These are phyloP conservation scores for Avena insularis DNA, from an alignment of 176 grass and related monocot species.

Conservation along the genomic window DNA sequence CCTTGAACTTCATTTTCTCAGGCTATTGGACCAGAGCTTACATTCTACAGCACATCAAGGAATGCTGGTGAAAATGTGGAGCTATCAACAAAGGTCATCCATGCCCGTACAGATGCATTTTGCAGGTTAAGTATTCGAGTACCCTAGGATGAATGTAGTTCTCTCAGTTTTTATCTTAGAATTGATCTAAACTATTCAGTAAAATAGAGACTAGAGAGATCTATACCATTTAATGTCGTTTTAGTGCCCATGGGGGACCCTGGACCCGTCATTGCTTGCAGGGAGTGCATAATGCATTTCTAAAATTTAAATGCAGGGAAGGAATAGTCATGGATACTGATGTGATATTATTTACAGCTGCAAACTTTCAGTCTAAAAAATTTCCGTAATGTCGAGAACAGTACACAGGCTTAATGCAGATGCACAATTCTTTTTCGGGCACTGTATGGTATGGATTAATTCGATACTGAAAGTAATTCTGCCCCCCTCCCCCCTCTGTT, in stretches of 20 bases:
- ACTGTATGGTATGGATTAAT: neutral
- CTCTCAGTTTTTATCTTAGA: conserved; percentile 32
- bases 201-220: neutral
- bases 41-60: conserved; percentile 91
- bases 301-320: conserved; percentile 7
- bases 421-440: conserved; percentile 4
- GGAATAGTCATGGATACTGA: neutral
- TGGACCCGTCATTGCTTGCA: neutral
- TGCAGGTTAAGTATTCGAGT: conserved; percentile 65
- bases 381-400: neutral
- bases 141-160: conserved; percentile 26
- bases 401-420: conserved; percentile 14
- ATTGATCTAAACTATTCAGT: conserved; percentile 16
- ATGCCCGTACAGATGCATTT: conserved; percentile 90
- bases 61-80: conserved; percentile 67
- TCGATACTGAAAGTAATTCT: conserved; percentile 1
- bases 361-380: conserved; percentile 1
- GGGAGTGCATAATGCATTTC: conserved; percentile 7
- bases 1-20: conserved; percentile 41
- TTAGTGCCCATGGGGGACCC: conserved; percentile 1
- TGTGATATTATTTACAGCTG: conserved; percentile 2
- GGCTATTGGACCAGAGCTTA: conserved; percentile 98
- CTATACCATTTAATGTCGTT: conserved; percentile 11
- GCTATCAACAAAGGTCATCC: conserved; percentile 91
- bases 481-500: neutral